Conservation (phyloP, 352 stramenopile genomes). For the Phytophthora chlamydospora region DNA sequence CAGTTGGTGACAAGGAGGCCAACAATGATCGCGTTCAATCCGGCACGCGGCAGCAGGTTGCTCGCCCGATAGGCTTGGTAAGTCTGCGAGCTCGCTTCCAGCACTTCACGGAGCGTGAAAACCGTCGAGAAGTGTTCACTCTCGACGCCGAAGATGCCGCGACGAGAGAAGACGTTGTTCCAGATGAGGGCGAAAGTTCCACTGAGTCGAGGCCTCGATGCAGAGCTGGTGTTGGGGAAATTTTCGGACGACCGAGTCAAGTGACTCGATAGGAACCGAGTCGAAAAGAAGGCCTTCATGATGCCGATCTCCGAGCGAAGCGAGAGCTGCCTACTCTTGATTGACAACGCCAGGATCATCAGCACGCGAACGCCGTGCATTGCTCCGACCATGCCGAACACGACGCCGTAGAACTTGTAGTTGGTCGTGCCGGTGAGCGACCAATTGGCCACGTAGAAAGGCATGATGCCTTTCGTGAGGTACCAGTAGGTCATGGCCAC, state of each 20-base stretch:
- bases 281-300: background rate
- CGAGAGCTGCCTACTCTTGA: slow-evolving; percentile 17
- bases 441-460: slow-evolving; percentile 41
- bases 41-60: slow-evolving; percentile 11
- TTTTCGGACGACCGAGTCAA: background rate
- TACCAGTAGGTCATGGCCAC: slow-evolving; percentile 33
- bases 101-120: slow-evolving; percentile 21
- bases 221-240: background rate
- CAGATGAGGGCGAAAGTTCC: background rate
- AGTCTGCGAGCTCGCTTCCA: slow-evolving; percentile 33
- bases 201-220: background rate
- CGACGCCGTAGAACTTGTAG: slow-evolving; percentile 27
- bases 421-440: slow-evolving; percentile 20
- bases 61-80: slow-evolving; percentile 38
- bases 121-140: slow-evolving; percentile 35
- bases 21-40: slow-evolving; percentile 25
- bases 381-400: slow-evolving; percentile 35
- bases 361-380: slow-evolving; percentile 35
- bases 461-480: slow-evolving; percentile 26
- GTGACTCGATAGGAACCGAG: background rate
- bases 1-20: slow-evolving; percentile 26
- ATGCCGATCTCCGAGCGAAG: slow-evolving; percentile 23
- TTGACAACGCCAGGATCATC: slow-evolving; percentile 24
- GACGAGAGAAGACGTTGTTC: slow-evolving; percentile 16
- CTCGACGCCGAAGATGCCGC: slow-evolving; percentile 30